These are phyloP conservation scores for Dentipellis fragilis DNA, from an alignment of 768 basidiomycete genomes.

Conservation along the genomic window DNA sequence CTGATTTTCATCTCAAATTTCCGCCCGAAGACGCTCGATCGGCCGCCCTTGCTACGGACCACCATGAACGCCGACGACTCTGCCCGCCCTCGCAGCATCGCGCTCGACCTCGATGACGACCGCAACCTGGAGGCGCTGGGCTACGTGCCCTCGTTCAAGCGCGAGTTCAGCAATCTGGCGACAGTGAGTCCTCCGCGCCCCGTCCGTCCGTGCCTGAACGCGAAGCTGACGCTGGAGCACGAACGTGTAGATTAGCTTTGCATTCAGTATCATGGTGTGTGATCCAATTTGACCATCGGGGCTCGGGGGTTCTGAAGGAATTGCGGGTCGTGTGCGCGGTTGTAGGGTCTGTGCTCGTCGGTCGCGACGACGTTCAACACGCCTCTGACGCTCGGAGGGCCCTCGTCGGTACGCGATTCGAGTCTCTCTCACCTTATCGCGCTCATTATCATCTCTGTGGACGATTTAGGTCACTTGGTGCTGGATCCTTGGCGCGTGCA, in stretches of 20 bases:
- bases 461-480: conserved; percentile 49
- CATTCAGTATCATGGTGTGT: conserved; percentile 66
- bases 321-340: background rate
- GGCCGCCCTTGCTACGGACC: too few relatives aligned
- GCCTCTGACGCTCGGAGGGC: conserved; percentile 58
- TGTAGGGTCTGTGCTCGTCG: conserved; percentile 61
- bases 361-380: conserved; percentile 75
- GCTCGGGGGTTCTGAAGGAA: background rate
- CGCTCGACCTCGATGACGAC: conserved; percentile 39
- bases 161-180: conserved; percentile 79
- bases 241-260: conserved; percentile 49
- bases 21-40: too few relatives aligned
- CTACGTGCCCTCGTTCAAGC: conserved; percentile 71
- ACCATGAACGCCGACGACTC: background rate
- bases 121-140: conserved; percentile 55
- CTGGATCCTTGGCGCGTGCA: conserved; percentile 61
- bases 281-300: background rate
- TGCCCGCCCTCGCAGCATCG: background rate
- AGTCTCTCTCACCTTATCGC: background rate
- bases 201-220: background rate
- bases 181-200: conserved; percentile 37
- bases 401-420: conserved; percentile 43
- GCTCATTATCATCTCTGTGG: background rate
- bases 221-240: background rate
- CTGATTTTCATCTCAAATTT: too few relatives aligned